Evolutionary conservation across 106 monocot genomes (phyloP).

Genomic region (Dioscorea alata): DNA sequence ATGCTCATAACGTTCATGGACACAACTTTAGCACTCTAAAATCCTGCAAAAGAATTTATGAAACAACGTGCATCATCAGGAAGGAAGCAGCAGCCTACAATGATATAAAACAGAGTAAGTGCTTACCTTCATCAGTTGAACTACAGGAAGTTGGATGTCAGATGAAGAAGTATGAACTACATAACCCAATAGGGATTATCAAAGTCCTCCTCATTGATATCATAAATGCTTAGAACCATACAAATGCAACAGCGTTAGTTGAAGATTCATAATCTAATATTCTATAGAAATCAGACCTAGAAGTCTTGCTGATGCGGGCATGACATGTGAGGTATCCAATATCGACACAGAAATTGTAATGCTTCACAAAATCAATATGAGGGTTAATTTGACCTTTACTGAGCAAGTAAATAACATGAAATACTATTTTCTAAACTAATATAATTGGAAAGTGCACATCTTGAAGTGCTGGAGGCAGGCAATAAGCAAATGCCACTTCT

Average conservation of each 20-base stretch:
- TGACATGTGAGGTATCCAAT: no score
- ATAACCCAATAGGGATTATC: slow-evolving; percentile 8
- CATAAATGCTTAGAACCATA: slow-evolving; percentile 80
- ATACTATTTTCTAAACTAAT: no score
- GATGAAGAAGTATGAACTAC: slow-evolving; percentile 14
- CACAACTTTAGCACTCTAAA: slow-evolving; percentile 78
- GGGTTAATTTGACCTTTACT: no score
- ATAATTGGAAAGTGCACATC: slow-evolving; percentile 32
- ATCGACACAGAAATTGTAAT: no score
- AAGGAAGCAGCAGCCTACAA: not conserved
- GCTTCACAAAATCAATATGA: no score
- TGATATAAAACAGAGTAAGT: not conserved
- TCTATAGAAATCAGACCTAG: no score
- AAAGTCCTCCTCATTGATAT: slow-evolving; percentile 62
- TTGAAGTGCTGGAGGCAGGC: slow-evolving; percentile 86
- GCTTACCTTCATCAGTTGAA: slow-evolving; percentile 81
- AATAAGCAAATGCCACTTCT: slow-evolving; percentile 86
- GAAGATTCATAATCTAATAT: not conserved
- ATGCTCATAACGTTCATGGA: slow-evolving; percentile 94
- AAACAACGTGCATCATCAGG: not conserved
- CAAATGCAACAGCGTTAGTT: not conserved
- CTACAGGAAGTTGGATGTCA: slow-evolving; percentile 62
- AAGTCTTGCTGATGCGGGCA: not conserved
- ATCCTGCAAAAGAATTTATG: slow-evolving; percentile 46
- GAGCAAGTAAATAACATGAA: no score